A percentile compares a stretch with the other conserved stretches of the same genome.
Evolutionary conservation across 2,329 filamentous ascomycete species (phyloP).

Genomic region (Cordyceps pruinosa): DNA sequence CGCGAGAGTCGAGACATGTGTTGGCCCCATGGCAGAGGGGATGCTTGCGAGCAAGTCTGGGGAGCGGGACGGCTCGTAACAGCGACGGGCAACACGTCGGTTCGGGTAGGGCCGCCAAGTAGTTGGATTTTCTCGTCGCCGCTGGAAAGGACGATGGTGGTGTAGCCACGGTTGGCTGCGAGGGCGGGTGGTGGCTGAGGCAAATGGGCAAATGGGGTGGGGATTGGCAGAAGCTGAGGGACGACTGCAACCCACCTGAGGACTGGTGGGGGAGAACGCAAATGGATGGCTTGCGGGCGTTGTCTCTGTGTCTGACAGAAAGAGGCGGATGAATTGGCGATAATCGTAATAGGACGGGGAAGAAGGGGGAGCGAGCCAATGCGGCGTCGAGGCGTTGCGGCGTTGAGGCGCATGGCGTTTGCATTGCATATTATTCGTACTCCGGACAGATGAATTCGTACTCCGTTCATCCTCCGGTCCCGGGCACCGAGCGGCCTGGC

Average conservation of each 20-base stretch:
- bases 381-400: constrained; percentile 1
- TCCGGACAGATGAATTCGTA: neutral
- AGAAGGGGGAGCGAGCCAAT: neutral
- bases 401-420: neutral
- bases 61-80: constrained; percentile 4
- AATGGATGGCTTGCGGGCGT: neutral
- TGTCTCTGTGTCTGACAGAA: neutral
- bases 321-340: neutral
- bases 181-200: constrained; percentile 1
- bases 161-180: neutral
- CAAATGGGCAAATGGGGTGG: neutral
- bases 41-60: neutral
- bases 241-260: constrained; percentile 2
- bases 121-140: neutral
- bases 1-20: constrained; percentile 8
- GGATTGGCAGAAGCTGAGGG: constrained; percentile 1
- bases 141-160: neutral
- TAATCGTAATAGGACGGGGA: neutral
- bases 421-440: neutral
- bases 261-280: neutral
- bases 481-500: no score
- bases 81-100: neutral
- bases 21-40: neutral
- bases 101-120: neutral
- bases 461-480: no score